A percentile compares a stretch with the other conserved stretches of the same genome.
phyloP scores from a whole-genome alignment of 768 basidiomycete genomes.

The Trametes coccinea region DNA sequence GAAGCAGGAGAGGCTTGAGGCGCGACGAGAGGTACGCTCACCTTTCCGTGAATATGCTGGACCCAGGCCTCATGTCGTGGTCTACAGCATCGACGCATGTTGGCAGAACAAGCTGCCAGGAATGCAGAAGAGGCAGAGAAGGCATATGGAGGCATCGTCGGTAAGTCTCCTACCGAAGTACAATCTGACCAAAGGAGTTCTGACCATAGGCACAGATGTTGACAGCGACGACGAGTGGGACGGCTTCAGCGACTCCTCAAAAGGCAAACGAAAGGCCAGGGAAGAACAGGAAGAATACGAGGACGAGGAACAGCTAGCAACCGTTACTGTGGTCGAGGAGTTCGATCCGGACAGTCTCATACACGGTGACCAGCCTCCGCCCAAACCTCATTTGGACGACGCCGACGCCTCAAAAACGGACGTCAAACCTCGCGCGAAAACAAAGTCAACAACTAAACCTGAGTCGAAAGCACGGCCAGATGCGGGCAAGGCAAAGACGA shows the following conservation, averaged over 20 bases:
- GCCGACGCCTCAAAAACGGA: slow-evolving; percentile 8
- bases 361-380: slow-evolving; percentile 38
- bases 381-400: slow-evolving; percentile 19
- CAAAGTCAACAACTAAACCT: slow-evolving; percentile 21
- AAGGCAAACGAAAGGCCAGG: slow-evolving; percentile 26
- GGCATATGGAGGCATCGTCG: slow-evolving; percentile 54
- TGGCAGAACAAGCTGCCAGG: slow-evolving; percentile 73
- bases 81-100: slow-evolving; percentile 69
- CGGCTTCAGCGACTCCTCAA: slow-evolving; percentile 45
- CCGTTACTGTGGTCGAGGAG: slow-evolving; percentile 90
- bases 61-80: not conserved
- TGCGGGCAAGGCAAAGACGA: slow-evolving; percentile 5
- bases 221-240: slow-evolving; percentile 43
- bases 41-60: not conserved
- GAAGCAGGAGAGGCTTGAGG: slow-evolving; percentile 71
- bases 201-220: not conserved
- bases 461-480: not conserved
- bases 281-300: slow-evolving; percentile 71
- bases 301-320: slow-evolving; percentile 82
- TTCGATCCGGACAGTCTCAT: slow-evolving; percentile 73
- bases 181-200: not conserved
- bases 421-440: slow-evolving; percentile 22
- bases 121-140: slow-evolving; percentile 79
- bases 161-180: slow-evolving; percentile 7
- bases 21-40: slow-evolving; percentile 71